Percentiles rank a stretch among this genome's conserved stretches.
Evolutionary conservation across 345 rosid genomes (phyloP).

Genomic region (Viola odorata): DNA sequence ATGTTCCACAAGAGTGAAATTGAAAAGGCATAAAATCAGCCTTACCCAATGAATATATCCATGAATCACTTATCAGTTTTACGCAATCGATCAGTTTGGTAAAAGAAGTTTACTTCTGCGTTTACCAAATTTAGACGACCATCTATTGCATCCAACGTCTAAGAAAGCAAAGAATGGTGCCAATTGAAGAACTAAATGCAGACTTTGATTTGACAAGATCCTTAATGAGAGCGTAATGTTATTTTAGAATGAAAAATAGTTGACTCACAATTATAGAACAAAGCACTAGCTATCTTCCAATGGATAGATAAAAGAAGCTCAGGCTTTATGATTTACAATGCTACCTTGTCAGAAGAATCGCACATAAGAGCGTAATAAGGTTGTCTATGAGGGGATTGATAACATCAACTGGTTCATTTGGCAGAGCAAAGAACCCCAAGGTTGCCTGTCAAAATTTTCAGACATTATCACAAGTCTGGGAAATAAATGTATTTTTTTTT

Average conservation of each 20-base stretch:
- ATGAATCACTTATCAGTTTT: not conserved
- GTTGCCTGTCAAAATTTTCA: constrained; percentile 65
- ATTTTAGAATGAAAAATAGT: not conserved
- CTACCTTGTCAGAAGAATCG: constrained; percentile 95
- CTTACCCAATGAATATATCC: not conserved
- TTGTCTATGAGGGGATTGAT: constrained; percentile 81
- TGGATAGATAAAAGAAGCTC: not conserved
- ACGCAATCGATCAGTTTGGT: constrained; percentile 2
- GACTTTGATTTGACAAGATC: not conserved
- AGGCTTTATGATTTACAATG: constrained; percentile 8
- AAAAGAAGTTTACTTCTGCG: constrained; percentile 1
- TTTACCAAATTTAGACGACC: not conserved
- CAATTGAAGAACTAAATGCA: not conserved
- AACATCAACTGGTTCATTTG: constrained; percentile 82
- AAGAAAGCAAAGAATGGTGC: not conserved
- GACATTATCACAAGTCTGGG: not conserved
- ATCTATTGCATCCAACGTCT: not conserved
- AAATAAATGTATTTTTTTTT: too few species aligned
- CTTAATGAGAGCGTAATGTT: not conserved
- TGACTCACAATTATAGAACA: not conserved
- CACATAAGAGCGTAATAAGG: constrained; percentile 89
- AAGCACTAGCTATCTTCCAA: not conserved
- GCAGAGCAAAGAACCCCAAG: constrained; percentile 87
- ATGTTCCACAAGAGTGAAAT: constrained; percentile 21
- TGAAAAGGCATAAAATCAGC: constrained; percentile 12